Conservation (phyloP, 2,329 filamentous ascomycete species). For the Aspergillus sp. region DNA sequence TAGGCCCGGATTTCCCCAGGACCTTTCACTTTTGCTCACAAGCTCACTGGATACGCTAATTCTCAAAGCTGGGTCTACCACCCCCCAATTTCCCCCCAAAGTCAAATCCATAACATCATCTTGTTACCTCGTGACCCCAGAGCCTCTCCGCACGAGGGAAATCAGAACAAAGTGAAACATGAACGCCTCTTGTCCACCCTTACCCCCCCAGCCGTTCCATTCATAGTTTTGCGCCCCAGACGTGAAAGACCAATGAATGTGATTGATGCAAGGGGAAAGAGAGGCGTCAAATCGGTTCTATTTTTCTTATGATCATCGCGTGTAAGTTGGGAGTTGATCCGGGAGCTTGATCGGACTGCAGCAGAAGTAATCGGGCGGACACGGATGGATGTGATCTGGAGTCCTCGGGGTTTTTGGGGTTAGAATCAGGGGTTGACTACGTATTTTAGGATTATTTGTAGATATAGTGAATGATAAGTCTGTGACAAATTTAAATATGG, state of each 20-base stretch:
- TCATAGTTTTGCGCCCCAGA: neutral
- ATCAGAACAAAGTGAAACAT: neutral
- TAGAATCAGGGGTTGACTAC: neutral
- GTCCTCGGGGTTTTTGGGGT: neutral
- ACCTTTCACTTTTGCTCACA: neutral
- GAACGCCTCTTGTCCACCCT: neutral
- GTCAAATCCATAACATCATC: conserved; percentile 8
- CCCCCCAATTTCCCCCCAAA: neutral
- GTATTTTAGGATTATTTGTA: neutral
- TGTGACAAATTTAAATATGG: neutral
- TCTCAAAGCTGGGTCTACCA: too few species aligned
- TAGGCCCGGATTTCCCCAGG: neutral
- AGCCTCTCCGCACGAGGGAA: conserved; percentile 9
- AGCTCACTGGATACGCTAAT: neutral
- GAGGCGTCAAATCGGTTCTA: neutral
- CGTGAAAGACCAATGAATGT: neutral
- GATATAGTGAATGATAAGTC: neutral
- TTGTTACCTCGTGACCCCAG: conserved; percentile 4
- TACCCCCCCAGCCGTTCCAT: neutral
- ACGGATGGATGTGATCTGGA: neutral
- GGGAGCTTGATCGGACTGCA: conserved; percentile 25
- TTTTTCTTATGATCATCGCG: neutral
- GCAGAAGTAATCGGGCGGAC: conserved; percentile 4
- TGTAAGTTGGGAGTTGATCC: conserved; percentile 16
- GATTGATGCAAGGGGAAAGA: neutral